These are phyloP conservation scores for Taphrina populina DNA, from an alignment of 1,139 yeast genomes.

Conservation along the genomic window DNA sequence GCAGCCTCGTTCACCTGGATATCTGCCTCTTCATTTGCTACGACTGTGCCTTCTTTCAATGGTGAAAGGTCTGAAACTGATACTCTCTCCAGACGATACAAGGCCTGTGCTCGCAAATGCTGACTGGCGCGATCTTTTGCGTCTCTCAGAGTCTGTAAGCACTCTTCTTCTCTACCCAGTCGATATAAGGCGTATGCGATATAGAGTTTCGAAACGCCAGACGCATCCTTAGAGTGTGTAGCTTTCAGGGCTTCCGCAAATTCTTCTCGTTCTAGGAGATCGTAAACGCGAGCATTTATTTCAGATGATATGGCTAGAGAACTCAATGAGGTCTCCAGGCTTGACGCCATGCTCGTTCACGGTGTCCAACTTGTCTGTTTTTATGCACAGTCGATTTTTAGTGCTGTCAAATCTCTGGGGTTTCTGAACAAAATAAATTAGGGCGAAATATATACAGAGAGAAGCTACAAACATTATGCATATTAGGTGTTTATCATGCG, in stretches of 20 bases:
- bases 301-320: slow-evolving; percentile 4
- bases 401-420: no score
- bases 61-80: neutral
- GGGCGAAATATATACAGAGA: no score
- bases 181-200: slow-evolving; percentile 24
- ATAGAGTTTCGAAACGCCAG: neutral
- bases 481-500: no score
- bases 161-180: slow-evolving; percentile 22
- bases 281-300: neutral
- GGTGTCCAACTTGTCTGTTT: no score
- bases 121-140: slow-evolving; percentile 4
- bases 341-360: slow-evolving; percentile 4
- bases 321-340: slow-evolving; percentile 3
- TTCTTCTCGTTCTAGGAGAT: slow-evolving; percentile 13
- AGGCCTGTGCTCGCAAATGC: slow-evolving; percentile 23
- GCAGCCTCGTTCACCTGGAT: slow-evolving; percentile 19
- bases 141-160: slow-evolving; percentile 4
- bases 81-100: slow-evolving; percentile 18
- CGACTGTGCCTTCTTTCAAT: neutral
- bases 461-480: no score
- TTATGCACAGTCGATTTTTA: no score
- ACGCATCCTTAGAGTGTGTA: neutral
- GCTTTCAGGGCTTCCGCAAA: slow-evolving; percentile 2
- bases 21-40: slow-evolving; percentile 23
- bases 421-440: no score